Evolutionary conservation across 2,329 filamentous ascomycete genomes (phyloP).

Genomic region (Fusarium newnesense): DNA sequence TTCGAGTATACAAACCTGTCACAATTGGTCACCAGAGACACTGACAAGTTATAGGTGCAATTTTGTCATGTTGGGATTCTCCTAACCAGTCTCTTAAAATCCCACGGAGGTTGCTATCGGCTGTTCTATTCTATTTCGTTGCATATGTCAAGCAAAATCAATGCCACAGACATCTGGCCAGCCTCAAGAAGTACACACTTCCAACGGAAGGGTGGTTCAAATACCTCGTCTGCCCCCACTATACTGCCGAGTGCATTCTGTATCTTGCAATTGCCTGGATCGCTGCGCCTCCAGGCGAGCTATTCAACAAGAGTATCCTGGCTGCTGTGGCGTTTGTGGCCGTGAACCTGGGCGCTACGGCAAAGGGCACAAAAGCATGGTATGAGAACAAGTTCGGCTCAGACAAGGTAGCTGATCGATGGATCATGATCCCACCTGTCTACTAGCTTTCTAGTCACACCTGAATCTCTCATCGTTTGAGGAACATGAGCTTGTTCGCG

Average conservation of each 20-base stretch:
- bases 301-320: conserved; percentile 78
- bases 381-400: conserved; percentile 79
- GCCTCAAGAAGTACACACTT: conserved; percentile 83
- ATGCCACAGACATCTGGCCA: conserved; percentile 76
- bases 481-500: conserved; percentile 70
- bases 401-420: conserved; percentile 69
- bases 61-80: conserved; percentile 49
- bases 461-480: conserved; percentile 49
- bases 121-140: conserved; percentile 71
- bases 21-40: not conserved
- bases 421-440: conserved; percentile 80
- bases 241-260: conserved; percentile 86
- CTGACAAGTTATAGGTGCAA: conserved; percentile 44
- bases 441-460: conserved; percentile 55
- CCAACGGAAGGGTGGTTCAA: conserved; percentile 79
- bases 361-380: conserved; percentile 81
- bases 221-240: conserved; percentile 85
- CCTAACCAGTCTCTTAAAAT: conserved; percentile 23
- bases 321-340: conserved; percentile 78
- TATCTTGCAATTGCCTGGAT: conserved; percentile 82
- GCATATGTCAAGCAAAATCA: conserved; percentile 80
- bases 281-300: conserved; percentile 73
- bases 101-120: conserved; percentile 51
- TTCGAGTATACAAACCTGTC: conserved; percentile 61
- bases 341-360: conserved; percentile 84